Conservation (phyloP, 805 yeast genomes). For the Schwanniomyces sp. region DNA sequence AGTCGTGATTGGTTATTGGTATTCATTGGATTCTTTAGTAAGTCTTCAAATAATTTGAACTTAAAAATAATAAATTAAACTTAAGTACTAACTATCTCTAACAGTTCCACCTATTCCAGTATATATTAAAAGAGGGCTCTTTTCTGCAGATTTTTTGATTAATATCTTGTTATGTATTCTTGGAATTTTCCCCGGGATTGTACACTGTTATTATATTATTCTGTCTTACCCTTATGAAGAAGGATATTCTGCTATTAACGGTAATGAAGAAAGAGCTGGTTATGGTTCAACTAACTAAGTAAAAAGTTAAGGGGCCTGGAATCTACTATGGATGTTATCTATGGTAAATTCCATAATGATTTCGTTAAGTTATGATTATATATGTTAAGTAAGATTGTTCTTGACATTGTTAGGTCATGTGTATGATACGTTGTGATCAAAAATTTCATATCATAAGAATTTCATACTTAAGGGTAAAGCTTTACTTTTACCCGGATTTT, state of each 20-base stretch:
- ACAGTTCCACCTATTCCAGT: constrained; percentile 78
- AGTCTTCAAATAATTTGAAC: not conserved
- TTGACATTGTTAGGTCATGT: no score
- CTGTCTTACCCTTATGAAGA: constrained; percentile 61
- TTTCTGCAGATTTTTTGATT: constrained; percentile 67
- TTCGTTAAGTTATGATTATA: no score
- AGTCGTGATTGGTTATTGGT: constrained; percentile 64
- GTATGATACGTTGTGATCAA: no score
- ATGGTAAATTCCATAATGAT: no score
- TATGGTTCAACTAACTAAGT: constrained; percentile 7
- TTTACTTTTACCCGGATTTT: constrained; percentile 3
- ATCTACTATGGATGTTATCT: no score
- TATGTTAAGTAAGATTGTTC: no score
- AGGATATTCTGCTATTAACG: constrained; percentile 23
- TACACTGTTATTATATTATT: constrained; percentile 78
- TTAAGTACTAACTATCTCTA: not conserved
- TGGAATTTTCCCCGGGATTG: constrained; percentile 75
- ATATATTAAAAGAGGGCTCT: constrained; percentile 66
- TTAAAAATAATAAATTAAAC: not conserved
- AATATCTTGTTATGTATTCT: constrained; percentile 69
- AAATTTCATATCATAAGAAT: no score
- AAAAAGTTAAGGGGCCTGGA: not conserved
- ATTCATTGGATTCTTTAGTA: constrained; percentile 58
- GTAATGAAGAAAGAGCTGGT: constrained; percentile 25
- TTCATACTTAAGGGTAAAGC: no score